Evolutionary conservation across 2,329 filamentous ascomycete species (phyloP), one percentile per base, ranked within the genome.

Genomic region (Claviceps lovelessii): DNA sequence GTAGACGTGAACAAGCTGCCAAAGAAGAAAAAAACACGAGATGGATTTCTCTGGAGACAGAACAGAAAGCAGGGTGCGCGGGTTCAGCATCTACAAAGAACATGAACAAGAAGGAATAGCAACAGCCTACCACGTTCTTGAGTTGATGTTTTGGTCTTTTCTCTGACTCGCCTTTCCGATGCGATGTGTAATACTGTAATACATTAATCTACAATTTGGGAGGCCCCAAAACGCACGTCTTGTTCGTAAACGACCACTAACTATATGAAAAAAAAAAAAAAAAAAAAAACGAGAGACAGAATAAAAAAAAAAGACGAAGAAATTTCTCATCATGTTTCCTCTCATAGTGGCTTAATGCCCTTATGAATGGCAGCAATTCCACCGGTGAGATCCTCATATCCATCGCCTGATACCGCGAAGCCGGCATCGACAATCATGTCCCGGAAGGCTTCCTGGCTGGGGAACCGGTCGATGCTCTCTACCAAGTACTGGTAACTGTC

Each of bases 401-500:
- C 88, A 53, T 81, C 72, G 1, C 86, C 90, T 1, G 87, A 89
- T 47, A 95, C 82, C 59, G 86, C 74, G 65, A 98, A 98, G 1
- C 91, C 91, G 3, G 88, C 91, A 31, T 84, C 80, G 61, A 79
- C 70, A 64, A 95, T 93, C 87, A 95, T 90, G 39, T 81, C 77
- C 60, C 84, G 79, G 66, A 95, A 98, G 61, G 88, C 83, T 53
- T 83, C 78, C 74, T 98, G 94, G 61, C 76, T 85, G 0, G 93
- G 94, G 67, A 97, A 97, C 50, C 80, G 76, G 72, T 96, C 90
- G 69, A 98, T 98, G 70, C 90, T 96, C 77, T 98, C 93, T 10
- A 98, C 93, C 10, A 98, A 77, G 71, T 98, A 98, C 76, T 98
- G 93, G 70, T 98, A 98, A 68, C 89, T 95, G 65, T 94, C 91